Conservation (phyloP, 2,329 filamentous ascomycete species). For the Orbilia quercus region DNA sequence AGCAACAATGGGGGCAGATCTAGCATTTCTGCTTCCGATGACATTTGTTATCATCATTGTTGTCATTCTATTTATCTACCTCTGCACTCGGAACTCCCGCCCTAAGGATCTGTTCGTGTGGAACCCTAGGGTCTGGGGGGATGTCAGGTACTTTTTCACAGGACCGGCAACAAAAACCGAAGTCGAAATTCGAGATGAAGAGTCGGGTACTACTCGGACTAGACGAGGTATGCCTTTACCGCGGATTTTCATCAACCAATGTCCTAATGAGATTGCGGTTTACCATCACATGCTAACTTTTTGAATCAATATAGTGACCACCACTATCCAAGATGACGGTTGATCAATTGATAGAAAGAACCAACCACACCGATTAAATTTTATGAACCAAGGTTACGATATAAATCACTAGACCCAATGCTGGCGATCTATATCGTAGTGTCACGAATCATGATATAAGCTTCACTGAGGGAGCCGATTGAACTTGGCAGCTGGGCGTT, state of each 20-base stretch:
- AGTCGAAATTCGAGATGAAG: conserved; percentile 35
- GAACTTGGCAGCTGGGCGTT: too few relatives aligned
- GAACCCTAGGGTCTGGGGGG: conserved; percentile 24
- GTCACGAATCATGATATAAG: too few relatives aligned
- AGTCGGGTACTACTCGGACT: conserved; percentile 27
- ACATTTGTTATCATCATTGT: conserved; percentile 46
- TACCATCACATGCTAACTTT: background rate
- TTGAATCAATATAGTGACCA: background rate
- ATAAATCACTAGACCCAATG: too few relatives aligned
- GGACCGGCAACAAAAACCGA: conserved; percentile 10
- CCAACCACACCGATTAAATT: background rate
- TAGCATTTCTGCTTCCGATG: conserved; percentile 45
- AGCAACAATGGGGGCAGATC: conserved; percentile 35
- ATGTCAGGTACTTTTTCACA: conserved; percentile 40
- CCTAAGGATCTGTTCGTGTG: conserved; percentile 37
- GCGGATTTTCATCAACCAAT: background rate
- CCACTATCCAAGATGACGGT: conserved; percentile 21
- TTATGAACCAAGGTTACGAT: too few relatives aligned
- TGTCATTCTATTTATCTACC: conserved; percentile 46
- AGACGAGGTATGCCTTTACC: conserved; percentile 17
- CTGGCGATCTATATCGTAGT: too few relatives aligned
- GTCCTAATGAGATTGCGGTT: background rate
- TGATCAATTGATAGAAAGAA: background rate
- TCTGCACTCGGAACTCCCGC: conserved; percentile 51
- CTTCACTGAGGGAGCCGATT: too few relatives aligned